Percentiles rank a stretch among this genome's conserved stretches.
phyloP scores from a whole-genome alignment of 192 early-diverging fungal species.

The Allomyces arbusculus region DNA sequence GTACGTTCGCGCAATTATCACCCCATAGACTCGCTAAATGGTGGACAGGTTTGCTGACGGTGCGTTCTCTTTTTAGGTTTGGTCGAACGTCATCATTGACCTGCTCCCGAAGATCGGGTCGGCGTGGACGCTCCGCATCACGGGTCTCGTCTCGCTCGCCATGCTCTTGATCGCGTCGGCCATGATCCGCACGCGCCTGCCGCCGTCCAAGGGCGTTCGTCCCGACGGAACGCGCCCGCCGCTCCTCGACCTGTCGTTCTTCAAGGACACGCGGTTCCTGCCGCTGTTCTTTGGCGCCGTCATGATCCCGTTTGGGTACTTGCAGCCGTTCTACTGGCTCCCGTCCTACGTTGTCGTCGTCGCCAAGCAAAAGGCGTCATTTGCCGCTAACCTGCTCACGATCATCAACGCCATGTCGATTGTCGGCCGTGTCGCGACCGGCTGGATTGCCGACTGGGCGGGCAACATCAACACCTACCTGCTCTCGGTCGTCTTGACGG shows the following conservation, averaged over 20 bases:
- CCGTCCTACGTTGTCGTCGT: constrained; percentile 8
- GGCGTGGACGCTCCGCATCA: not conserved
- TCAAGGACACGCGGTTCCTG: constrained; percentile 18
- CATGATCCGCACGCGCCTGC: not conserved
- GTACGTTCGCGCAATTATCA: too few relatives aligned
- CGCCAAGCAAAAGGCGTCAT: not conserved
- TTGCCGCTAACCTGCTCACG: constrained; percentile 17
- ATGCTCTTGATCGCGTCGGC: not conserved
- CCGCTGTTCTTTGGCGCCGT: constrained; percentile 14
- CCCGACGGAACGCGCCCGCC: not conserved
- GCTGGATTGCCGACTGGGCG: constrained; percentile 11
- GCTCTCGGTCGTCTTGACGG: constrained; percentile 3
- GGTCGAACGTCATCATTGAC: too few relatives aligned
- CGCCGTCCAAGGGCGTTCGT: not conserved
- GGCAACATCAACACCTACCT: constrained; percentile 13
- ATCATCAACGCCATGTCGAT: constrained; percentile 16
- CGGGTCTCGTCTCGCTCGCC: not conserved
- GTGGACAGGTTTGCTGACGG: too few relatives aligned
- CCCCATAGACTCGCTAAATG: too few relatives aligned
- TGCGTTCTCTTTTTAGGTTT: too few relatives aligned
- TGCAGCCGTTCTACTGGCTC: constrained; percentile 26
- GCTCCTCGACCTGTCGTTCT: constrained; percentile 12
- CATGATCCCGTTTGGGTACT: constrained; percentile 18
- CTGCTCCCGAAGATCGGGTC: not conserved
- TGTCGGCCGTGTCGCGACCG: constrained; percentile 7